phyloP scores from a whole-genome alignment of 2,329 filamentous ascomycete genomes.

The Knufia petricola region DNA sequence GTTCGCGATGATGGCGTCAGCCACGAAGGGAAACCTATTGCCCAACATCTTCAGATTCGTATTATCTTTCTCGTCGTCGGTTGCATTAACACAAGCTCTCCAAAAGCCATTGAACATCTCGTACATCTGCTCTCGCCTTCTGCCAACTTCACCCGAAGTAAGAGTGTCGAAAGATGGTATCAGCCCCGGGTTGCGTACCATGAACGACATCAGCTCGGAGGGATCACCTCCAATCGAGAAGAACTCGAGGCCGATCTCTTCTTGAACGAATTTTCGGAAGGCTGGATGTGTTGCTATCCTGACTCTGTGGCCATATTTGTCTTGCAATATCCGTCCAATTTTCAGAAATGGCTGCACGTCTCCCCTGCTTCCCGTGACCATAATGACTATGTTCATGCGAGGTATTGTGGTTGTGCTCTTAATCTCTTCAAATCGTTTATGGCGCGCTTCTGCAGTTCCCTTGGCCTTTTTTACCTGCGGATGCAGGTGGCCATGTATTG shows the following conservation, averaged over 20 bases:
- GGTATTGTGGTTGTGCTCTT: constrained; percentile 30
- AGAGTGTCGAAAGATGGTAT: constrained; percentile 66
- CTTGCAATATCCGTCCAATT: constrained; percentile 61
- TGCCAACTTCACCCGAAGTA: constrained; percentile 61
- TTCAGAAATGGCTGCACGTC: constrained; percentile 74
- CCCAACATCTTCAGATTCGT: constrained; percentile 58
- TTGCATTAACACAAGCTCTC: constrained; percentile 59
- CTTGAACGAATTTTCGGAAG: constrained; percentile 65
- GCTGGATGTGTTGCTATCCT: constrained; percentile 69
- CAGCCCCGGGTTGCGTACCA: constrained; percentile 71
- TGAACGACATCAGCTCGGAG: constrained; percentile 74
- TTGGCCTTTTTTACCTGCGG: constrained; percentile 26
- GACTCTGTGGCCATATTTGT: constrained; percentile 63
- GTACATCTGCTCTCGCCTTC: constrained; percentile 59
- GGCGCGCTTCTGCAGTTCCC: constrained; percentile 10
- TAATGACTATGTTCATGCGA: constrained; percentile 66
- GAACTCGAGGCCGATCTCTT: constrained; percentile 65
- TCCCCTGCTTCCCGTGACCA: constrained; percentile 71
- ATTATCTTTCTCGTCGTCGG: constrained; percentile 56
- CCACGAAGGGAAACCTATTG: constrained; percentile 34
- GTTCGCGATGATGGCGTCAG: constrained; percentile 32
- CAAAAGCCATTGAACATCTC: constrained; percentile 80
- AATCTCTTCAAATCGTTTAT: constrained; percentile 21
- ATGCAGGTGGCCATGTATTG: constrained; percentile 47
- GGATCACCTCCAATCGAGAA: constrained; percentile 73